Evolutionary conservation across 495 filamentous ascomycete genomes (phyloP).

Genomic region (Tuber borchii): DNA sequence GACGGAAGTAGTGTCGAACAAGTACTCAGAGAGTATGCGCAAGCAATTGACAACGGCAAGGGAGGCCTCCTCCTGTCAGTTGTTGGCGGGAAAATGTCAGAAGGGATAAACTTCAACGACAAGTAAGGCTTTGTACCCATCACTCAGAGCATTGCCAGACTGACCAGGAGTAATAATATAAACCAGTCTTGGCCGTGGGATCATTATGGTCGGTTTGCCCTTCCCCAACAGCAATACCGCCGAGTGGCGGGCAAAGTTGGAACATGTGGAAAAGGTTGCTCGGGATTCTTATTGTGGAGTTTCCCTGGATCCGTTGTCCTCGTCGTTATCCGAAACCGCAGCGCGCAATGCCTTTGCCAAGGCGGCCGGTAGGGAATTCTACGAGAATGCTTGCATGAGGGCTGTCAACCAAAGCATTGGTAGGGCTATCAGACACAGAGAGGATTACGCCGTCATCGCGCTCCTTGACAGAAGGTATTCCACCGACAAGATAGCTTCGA

Average conservation of each 20-base stretch:
- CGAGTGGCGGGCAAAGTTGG: constrained; percentile 85
- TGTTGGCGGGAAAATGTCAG: constrained; percentile 89
- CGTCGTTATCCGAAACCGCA: constrained; percentile 11
- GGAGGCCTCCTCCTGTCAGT: constrained; percentile 86
- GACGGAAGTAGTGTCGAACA: constrained; percentile 54
- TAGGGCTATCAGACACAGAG: constrained; percentile 77
- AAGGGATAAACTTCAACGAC: constrained; percentile 98
- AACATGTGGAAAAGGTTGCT: constrained; percentile 72
- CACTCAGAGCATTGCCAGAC: not conserved
- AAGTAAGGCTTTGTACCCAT: constrained; percentile 30
- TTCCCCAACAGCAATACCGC: constrained; percentile 86
- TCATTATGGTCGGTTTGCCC: constrained; percentile 81
- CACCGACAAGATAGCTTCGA: constrained; percentile 59
- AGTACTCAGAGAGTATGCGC: constrained; percentile 62
- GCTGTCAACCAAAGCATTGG: constrained; percentile 96
- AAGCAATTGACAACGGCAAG: constrained; percentile 57
- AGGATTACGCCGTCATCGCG: constrained; percentile 84
- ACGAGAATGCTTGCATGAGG: constrained; percentile 93
- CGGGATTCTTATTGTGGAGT: constrained; percentile 16
- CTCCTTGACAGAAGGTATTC: constrained; percentile 75
- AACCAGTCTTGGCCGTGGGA: constrained; percentile 66
- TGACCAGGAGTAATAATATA: not conserved
- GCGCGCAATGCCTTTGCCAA: constrained; percentile 46
- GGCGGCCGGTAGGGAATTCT: constrained; percentile 70
- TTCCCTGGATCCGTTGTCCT: constrained; percentile 9